phyloP scores from a whole-genome alignment of 2,329 filamentous ascomycete genomes.

The Zasmidium cellare region DNA sequence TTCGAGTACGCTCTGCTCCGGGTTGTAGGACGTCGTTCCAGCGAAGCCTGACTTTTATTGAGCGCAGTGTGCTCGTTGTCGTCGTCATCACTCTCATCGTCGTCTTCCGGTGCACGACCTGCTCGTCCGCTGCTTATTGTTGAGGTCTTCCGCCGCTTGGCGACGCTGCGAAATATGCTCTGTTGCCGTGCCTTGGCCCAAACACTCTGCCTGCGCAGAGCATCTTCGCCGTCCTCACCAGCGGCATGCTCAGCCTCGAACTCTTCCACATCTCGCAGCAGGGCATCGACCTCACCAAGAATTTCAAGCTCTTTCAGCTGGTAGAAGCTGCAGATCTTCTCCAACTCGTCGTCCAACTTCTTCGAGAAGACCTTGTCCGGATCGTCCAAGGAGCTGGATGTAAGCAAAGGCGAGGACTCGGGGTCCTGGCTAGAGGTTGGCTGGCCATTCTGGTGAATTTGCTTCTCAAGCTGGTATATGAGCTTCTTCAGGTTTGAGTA shows the following conservation, averaged over 20 bases:
- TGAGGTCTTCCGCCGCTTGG: conserved; percentile 47
- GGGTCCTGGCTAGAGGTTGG: conserved; percentile 58
- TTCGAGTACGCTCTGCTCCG: conserved; percentile 19
- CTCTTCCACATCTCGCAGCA: conserved; percentile 71
- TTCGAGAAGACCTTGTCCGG: conserved; percentile 79
- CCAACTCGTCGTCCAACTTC: conserved; percentile 82
- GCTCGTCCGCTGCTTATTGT: conserved; percentile 37
- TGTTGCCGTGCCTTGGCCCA: conserved; percentile 35
- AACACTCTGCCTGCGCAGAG: conserved; percentile 31
- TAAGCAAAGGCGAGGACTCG: conserved; percentile 81
- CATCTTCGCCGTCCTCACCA: conserved; percentile 32
- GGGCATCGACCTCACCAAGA: conserved; percentile 72
- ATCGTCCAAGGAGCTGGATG: conserved; percentile 55
- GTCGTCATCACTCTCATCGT: conserved; percentile 58
- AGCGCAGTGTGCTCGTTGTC: conserved; percentile 51
- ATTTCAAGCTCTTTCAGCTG: conserved; percentile 86
- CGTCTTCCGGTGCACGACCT: conserved; percentile 58
- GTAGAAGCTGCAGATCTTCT: conserved; percentile 93
- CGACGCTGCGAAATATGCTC: conserved; percentile 57
- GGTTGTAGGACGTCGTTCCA: conserved; percentile 24
- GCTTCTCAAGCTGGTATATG: conserved; percentile 93
- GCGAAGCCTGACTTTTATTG: conserved; percentile 35
- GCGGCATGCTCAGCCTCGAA: conserved; percentile 60
- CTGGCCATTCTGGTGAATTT: conserved; percentile 58
- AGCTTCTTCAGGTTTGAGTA: conserved; percentile 99